phyloP scores from a whole-genome alignment of 2,329 filamentous ascomycete species.

The Sarocladium strictum region DNA sequence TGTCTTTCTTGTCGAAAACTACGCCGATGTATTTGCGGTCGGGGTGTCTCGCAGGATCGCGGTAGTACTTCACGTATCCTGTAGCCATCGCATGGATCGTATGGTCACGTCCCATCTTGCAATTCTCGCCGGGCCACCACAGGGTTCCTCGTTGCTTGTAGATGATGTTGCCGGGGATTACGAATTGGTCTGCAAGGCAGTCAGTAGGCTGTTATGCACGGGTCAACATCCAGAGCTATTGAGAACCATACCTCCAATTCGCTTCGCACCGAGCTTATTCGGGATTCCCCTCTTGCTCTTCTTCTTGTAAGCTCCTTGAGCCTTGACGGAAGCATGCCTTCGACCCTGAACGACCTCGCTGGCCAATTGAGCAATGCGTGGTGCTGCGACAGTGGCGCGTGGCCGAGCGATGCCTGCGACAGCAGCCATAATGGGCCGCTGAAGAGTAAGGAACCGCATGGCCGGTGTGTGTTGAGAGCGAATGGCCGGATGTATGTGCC shows the following conservation, averaged over 20 bases:
- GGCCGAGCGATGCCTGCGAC: slow-evolving; percentile 24
- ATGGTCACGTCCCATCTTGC: slow-evolving; percentile 90
- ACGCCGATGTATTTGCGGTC: slow-evolving; percentile 93
- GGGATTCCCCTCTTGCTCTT: slow-evolving; percentile 53
- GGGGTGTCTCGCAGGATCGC: slow-evolving; percentile 75
- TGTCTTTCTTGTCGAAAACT: slow-evolving; percentile 75
- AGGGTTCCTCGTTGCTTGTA: slow-evolving; percentile 92
- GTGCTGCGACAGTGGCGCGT: slow-evolving; percentile 16
- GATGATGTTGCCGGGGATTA: slow-evolving; percentile 94
- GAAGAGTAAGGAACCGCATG: slow-evolving; percentile 42
- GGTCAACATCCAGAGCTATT: too few species aligned
- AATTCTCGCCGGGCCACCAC: slow-evolving; percentile 95
- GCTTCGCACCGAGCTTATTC: slow-evolving; percentile 92
- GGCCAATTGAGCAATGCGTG: slow-evolving; percentile 24
- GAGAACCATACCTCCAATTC: slow-evolving; percentile 64
- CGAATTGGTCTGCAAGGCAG: slow-evolving; percentile 65
- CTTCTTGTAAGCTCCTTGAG: slow-evolving; percentile 63
- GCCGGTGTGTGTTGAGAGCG: slow-evolving; percentile 27
- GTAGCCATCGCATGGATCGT: slow-evolving; percentile 82
- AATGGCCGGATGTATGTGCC: slow-evolving; percentile 12
- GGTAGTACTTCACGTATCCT: slow-evolving; percentile 96
- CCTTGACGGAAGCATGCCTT: slow-evolving; percentile 54
- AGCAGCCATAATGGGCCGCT: slow-evolving; percentile 39
- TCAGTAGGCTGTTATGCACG: too few species aligned
- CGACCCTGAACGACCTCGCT: slow-evolving; percentile 42